Evolutionary conservation across 1,284 basidiomycete species (phyloP).

Genomic region (Filobasidium uniguttulatum): DNA sequence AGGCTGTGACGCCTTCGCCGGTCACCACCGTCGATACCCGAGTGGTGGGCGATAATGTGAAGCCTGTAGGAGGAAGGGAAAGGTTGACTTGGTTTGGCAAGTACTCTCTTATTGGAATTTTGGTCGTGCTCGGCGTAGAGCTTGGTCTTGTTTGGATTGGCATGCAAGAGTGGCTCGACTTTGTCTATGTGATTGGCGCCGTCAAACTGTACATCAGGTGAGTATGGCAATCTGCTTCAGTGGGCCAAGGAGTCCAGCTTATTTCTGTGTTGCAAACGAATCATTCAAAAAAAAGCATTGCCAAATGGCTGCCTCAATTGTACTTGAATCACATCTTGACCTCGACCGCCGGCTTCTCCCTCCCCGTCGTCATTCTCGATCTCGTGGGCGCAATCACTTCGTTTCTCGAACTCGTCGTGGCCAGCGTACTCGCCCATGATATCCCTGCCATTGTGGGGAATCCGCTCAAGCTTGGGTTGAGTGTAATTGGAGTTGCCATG

Average conservation of each 20-base stretch:
- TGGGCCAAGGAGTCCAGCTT: background rate
- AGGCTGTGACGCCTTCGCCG: background rate
- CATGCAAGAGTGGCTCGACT: conserved; percentile 28
- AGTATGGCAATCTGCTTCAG: no score
- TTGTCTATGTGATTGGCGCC: conserved; percentile 29
- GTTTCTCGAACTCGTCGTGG: conserved; percentile 33
- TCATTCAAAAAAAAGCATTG: conserved; percentile 18
- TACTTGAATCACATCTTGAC: conserved; percentile 28
- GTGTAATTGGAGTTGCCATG: conserved; percentile 22
- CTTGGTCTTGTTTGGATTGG: conserved; percentile 19
- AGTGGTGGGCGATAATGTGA: background rate
- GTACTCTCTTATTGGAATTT: conserved; percentile 19
- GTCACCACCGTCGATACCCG: conserved; percentile 4
- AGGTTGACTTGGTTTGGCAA: conserved; percentile 18
- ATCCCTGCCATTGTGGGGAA: conserved; percentile 33
- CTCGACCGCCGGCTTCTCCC: conserved; percentile 29
- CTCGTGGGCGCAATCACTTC: conserved; percentile 30
- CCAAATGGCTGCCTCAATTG: conserved; percentile 36
- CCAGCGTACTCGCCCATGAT: conserved; percentile 26
- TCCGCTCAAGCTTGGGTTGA: conserved; percentile 33
- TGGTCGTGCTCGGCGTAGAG: conserved; percentile 17
- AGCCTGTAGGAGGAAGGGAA: conserved; percentile 6
- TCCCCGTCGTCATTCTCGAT: conserved; percentile 28
- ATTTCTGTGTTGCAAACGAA: background rate
- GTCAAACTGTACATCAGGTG: conserved; percentile 26